Conservation (phyloP, 305 asterid genomes). For the Fraxinus ornus region DNA sequence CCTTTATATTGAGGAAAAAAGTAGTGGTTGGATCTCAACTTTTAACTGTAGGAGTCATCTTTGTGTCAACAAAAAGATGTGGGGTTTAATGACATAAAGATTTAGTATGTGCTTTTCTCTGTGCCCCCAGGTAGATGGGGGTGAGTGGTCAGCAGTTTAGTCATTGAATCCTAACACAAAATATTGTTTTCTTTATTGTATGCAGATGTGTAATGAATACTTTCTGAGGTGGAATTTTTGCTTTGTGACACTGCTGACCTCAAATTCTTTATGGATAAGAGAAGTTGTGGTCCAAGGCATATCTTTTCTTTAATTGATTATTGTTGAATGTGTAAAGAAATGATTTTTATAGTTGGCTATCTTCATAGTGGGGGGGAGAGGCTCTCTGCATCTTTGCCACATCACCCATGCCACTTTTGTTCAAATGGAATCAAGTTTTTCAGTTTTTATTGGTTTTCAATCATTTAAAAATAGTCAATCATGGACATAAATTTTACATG, state of each 20-base stretch:
- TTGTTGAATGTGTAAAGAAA: not conserved
- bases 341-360: not conserved
- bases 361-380: not conserved
- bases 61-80: conserved; percentile 31
- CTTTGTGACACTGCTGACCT: conserved; percentile 12
- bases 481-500: not conserved
- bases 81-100: not conserved
- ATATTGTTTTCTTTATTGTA: not conserved
- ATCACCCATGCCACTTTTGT: not conserved
- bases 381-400: not conserved
- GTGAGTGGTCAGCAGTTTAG: conserved; percentile 7
- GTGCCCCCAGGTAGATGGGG: not conserved
- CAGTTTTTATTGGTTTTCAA: not conserved
- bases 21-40: conserved; percentile 15
- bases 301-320: not conserved
- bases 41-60: conserved; percentile 41
- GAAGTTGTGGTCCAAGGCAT: not conserved
- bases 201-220: not conserved
- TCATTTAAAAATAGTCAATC: not conserved
- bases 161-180: not conserved
- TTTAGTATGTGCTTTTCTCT: not conserved
- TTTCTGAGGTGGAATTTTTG: conserved; percentile 15
- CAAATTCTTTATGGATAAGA: not conserved
- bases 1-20: conserved; percentile 24
- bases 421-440: not conserved